Evolutionary conservation across 768 basidiomycete genomes (phyloP).

Genomic region (Leccinum sublutescens): DNA sequence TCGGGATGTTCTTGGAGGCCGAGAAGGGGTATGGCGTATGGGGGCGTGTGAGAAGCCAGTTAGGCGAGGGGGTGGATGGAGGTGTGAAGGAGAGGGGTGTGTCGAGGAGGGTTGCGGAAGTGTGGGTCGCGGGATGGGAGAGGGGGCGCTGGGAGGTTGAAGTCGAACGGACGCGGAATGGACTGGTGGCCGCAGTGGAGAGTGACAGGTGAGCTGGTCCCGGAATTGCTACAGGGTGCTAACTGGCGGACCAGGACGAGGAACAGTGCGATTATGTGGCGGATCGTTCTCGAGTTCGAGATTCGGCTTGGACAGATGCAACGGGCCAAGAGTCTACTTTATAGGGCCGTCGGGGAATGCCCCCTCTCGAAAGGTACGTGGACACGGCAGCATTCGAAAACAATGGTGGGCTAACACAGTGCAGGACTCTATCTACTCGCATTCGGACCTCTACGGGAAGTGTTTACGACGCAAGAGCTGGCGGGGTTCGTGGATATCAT

Average conservation of each 20-base stretch:
- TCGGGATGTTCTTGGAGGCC: slow-evolving; percentile 73
- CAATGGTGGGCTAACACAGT: slow-evolving; percentile 12
- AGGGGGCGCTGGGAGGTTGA: slow-evolving; percentile 68
- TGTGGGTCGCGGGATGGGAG: slow-evolving; percentile 83
- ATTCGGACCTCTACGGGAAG: slow-evolving; percentile 65
- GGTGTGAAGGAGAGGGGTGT: slow-evolving; percentile 52
- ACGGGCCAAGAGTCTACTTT: slow-evolving; percentile 70
- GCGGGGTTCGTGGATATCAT: slow-evolving; percentile 65
- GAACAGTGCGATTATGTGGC: slow-evolving; percentile 67
- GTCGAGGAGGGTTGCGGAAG: slow-evolving; percentile 58
- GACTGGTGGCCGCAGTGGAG: slow-evolving; percentile 60
- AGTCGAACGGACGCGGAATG: slow-evolving; percentile 65
- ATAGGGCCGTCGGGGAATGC: slow-evolving; percentile 71
- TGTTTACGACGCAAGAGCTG: slow-evolving; percentile 61
- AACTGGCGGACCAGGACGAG: slow-evolving; percentile 49
- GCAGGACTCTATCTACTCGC: slow-evolving; percentile 76
- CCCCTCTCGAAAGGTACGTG: slow-evolving; percentile 67
- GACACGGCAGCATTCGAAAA: background rate
- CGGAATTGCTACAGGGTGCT: background rate
- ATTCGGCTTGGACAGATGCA: slow-evolving; percentile 56
- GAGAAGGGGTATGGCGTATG: slow-evolving; percentile 78
- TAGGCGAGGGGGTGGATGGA: slow-evolving; percentile 46
- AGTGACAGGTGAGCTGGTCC: slow-evolving; percentile 57
- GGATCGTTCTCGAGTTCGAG: slow-evolving; percentile 75
- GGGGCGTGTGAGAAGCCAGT: slow-evolving; percentile 61